Evolutionary conservation across 768 basidiomycete species (phyloP).

Genomic region (Lentinula guzmanii): DNA sequence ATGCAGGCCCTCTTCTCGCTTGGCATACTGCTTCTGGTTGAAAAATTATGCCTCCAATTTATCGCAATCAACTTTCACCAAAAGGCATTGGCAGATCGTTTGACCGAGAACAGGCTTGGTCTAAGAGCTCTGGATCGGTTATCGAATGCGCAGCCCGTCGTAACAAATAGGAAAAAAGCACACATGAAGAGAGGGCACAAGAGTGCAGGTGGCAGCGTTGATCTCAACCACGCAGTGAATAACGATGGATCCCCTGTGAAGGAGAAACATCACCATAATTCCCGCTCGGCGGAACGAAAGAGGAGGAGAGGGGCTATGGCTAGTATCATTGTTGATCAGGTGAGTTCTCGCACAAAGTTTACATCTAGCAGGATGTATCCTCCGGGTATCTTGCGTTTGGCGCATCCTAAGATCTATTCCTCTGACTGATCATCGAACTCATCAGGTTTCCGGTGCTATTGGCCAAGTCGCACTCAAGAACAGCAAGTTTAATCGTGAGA

Average conservation of each 20-base stretch:
- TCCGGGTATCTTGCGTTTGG: too few relatives aligned
- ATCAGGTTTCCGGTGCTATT: conserved; percentile 49
- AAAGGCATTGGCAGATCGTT: conserved; percentile 67
- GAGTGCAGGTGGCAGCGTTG: conserved; percentile 27
- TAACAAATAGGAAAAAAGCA: conserved; percentile 14
- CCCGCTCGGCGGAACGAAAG: conserved; percentile 24
- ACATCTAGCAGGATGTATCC: background rate
- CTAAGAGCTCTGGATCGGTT: conserved; percentile 66
- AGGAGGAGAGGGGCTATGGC: conserved; percentile 48
- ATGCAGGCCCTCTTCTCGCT: conserved; percentile 55
- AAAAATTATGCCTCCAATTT: conserved; percentile 60
- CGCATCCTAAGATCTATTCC: background rate
- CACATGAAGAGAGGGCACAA: conserved; percentile 30
- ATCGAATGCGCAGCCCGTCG: conserved; percentile 54
- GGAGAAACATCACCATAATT: conserved; percentile 16
- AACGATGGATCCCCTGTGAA: conserved; percentile 10
- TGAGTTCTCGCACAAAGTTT: conserved; percentile 15
- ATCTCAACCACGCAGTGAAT: conserved; percentile 26
- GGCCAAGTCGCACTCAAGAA: conserved; percentile 68
- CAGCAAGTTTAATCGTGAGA: conserved; percentile 51
- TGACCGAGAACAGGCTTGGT: conserved; percentile 64
- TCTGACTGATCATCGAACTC: background rate
- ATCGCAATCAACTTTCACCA: conserved; percentile 80
- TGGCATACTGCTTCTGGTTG: conserved; percentile 34
- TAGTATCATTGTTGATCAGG: conserved; percentile 66